These are phyloP conservation scores for Ambrosia hybrid DNA, from an alignment of 140 eudicot species.

Conservation along the genomic window DNA sequence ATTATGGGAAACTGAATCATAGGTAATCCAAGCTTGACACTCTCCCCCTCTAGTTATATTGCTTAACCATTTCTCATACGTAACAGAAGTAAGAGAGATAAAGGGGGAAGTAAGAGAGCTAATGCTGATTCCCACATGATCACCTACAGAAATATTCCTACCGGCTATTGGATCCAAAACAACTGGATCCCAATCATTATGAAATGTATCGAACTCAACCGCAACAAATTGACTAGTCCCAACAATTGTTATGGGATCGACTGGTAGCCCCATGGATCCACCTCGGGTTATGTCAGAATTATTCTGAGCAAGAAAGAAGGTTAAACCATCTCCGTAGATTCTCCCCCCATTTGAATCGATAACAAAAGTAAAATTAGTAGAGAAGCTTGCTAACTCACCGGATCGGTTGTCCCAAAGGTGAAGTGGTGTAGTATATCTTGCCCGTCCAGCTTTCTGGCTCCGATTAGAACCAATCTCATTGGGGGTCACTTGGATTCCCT, in stretches of 20 bases:
- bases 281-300: not conserved
- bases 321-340: conserved; percentile 27
- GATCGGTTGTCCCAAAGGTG: conserved; percentile 33
- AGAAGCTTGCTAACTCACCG: conserved; percentile 24
- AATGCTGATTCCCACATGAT: too few relatives aligned
- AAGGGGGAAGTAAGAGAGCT: conserved; percentile 1
- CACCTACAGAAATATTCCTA: not conserved
- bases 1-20: conserved; percentile 16
- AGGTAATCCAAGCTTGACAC: conserved; percentile 31
- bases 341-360: not conserved
- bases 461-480: not conserved
- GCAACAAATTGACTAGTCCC: conserved; percentile 42
- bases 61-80: conserved; percentile 22
- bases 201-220: conserved; percentile 46
- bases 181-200: conserved; percentile 26
- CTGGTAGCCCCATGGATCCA: too few relatives aligned
- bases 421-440: conserved; percentile 13
- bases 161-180: not conserved
- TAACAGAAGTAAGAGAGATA: too few relatives aligned
- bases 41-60: conserved; percentile 7
- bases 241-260: too few relatives aligned
- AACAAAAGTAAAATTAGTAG: conserved; percentile 34
- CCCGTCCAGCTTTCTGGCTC: conserved; percentile 8
- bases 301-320: conserved; percentile 36
- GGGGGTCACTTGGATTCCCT: too few relatives aligned